Evolutionary conservation across 2,329 filamentous ascomycete genomes (phyloP), one percentile per base, ranked within the genome.

Genomic region (Botrytis deweyae): DNA sequence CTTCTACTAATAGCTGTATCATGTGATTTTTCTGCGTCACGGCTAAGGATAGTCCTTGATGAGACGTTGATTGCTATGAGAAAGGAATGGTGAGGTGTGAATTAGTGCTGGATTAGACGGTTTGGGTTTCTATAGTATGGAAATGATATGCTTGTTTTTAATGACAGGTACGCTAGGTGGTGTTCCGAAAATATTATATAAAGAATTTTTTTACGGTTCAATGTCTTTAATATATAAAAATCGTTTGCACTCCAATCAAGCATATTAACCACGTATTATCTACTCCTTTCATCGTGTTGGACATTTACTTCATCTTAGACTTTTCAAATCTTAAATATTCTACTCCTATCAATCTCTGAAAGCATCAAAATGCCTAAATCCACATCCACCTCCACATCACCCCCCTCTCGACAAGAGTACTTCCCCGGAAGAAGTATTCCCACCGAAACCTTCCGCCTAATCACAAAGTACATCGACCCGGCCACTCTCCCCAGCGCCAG

Each of bases 101-200:
- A n/a, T 55, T n/a, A 3, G 25, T n/a, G 5, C 1, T n/a, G 3
- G 20, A 6, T 25, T 55, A 16, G 25, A 0, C 0, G 10, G 0
- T 14, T n/a, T 6, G 12, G 12, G 12, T 14, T 52, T 4, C 7
- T 16, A n/a, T 7, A 3, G 12, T n/a, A 10, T 5, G 10, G 49
- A 52, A 7, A n/a, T n/a, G 2, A 52, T 52, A 3, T 6, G 49
- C 0, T n/a, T n/a, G 25, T 6, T 14, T 14, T 52, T 1, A 2
- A n/a, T 52, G 12, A 1, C 25, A n/a, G 49, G 49, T 16, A 52
- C 10, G 25, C 49, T 52, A n/a, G 25, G 25, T n/a, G 1, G 5
- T 52, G 25, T 6, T 14, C 5, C 4, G 1, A 52, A 12, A n/a
- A n/a, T 14, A 25, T 14, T 16, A 14, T n/a, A n/a, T 7, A 3